Evolutionary conservation across 2,329 filamentous ascomycete species (phyloP).

Genomic region (Samsoniella hepiali): DNA sequence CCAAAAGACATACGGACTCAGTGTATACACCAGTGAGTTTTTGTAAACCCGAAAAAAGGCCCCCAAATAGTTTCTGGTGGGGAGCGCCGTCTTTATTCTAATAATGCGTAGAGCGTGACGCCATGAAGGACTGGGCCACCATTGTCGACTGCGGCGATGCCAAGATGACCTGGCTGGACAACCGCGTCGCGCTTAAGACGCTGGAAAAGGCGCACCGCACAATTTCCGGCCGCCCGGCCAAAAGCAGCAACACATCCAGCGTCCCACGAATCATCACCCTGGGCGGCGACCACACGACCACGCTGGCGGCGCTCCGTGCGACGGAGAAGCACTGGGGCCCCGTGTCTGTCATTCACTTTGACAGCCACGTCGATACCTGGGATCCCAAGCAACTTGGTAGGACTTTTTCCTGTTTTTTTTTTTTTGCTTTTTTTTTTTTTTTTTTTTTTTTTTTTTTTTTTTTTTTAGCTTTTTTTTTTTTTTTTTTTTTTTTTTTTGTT

Average conservation of each 20-base stretch:
- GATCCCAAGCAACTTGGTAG: constrained; percentile 23
- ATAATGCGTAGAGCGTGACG: constrained; percentile 20
- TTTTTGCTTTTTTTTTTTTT: no score
- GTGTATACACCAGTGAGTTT: constrained; percentile 23
- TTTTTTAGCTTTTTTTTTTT: no score
- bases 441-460: no score
- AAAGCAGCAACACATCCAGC: constrained; percentile 18
- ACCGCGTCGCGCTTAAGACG: constrained; percentile 23
- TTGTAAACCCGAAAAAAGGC: background rate
- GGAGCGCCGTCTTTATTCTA: background rate
- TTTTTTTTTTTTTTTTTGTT: no score
- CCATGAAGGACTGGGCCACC: constrained; percentile 56
- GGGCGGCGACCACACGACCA: constrained; percentile 68
- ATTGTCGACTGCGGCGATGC: constrained; percentile 77
- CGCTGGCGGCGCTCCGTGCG: constrained; percentile 62
- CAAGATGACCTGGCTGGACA: constrained; percentile 24
- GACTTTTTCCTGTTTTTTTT: background rate
- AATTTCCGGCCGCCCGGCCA: constrained; percentile 21
- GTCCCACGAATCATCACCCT: constrained; percentile 52
- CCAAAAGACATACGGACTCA: constrained; percentile 43
- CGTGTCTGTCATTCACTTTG: constrained; percentile 68
- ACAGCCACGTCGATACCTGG: constrained; percentile 48
- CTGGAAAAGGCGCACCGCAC: constrained; percentile 24
- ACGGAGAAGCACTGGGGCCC: constrained; percentile 57
- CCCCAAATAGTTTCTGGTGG: no score